These are phyloP conservation scores for Aspergillus funiculosus DNA, from an alignment of 495 filamentous ascomycete genomes.

Conservation along the genomic window DNA sequence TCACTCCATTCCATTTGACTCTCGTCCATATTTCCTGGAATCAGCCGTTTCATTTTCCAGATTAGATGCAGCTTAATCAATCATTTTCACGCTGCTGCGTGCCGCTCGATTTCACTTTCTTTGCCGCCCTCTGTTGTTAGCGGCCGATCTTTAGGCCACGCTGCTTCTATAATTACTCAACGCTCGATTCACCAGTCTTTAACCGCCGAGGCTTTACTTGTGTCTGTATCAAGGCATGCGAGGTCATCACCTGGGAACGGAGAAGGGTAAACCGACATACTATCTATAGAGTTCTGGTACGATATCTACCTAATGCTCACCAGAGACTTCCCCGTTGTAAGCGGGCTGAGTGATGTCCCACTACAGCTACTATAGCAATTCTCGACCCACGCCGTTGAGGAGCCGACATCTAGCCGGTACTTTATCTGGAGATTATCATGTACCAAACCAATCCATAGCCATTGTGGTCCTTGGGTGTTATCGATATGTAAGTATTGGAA, in stretches of 20 bases:
- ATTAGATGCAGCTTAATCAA: background rate
- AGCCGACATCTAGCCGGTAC: too few relatives aligned
- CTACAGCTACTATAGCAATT: too few relatives aligned
- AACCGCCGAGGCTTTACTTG: conserved; percentile 5
- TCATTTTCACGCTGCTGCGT: background rate
- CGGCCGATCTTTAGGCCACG: background rate
- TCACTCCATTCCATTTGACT: background rate
- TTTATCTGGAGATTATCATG: too few relatives aligned
- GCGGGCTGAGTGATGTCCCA: too few relatives aligned
- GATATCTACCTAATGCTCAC: too few relatives aligned
- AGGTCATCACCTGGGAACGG: too few relatives aligned
- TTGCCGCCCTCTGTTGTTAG: background rate
- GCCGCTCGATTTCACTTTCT: background rate
- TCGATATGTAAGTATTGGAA: too few relatives aligned
- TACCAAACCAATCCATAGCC: too few relatives aligned
- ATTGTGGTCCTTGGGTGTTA: too few relatives aligned
- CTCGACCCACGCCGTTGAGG: too few relatives aligned
- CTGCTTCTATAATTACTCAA: conserved; percentile 1
- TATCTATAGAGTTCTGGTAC: background rate
- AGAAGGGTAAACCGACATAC: too few relatives aligned
- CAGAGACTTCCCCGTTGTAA: too few relatives aligned
- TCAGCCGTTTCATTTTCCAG: background rate
- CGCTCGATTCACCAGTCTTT: conserved; percentile 1
- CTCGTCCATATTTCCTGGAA: background rate
- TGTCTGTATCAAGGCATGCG: background rate